A percentile compares a stretch with the other conserved stretches of the same genome.
Conservation (phyloP, 164 flowering plant genomes). For the Stephania yunnanensis region DNA sequence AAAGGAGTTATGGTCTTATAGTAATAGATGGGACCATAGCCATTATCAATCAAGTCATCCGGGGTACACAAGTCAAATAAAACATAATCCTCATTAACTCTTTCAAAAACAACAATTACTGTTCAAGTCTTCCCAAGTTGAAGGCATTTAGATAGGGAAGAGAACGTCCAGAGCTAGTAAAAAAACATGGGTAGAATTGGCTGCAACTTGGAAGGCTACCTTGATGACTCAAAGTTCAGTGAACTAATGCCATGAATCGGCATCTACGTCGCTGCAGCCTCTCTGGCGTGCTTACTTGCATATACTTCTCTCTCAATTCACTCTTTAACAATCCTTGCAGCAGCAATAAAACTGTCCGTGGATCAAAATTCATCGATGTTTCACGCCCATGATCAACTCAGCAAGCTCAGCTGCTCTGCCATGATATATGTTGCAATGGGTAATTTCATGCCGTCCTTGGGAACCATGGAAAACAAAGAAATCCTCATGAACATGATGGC, state of each 20-base stretch:
- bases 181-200: conserved; percentile 24
- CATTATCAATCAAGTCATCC: neutral
- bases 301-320: conserved; percentile 51
- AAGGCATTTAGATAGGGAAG: neutral
- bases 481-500: conserved; percentile 43
- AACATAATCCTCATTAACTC: neutral
- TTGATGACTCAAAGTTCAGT: too few relatives aligned
- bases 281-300: conserved; percentile 46
- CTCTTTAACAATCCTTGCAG: conserved; percentile 41
- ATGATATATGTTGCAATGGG: conserved; percentile 48
- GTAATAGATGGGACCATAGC: neutral
- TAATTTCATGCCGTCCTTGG: conserved; percentile 60
- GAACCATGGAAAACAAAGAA: conserved; percentile 39
- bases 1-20: neutral
- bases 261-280: conserved; percentile 49
- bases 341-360: conserved; percentile 47
- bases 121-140: neutral
- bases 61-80: neutral
- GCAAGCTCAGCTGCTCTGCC: conserved; percentile 42
- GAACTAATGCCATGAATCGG: conserved; percentile 18
- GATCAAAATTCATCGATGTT: conserved; percentile 68
- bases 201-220: conserved; percentile 36
- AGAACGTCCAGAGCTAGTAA: neutral
- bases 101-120: neutral
- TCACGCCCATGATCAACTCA: conserved; percentile 46